These are phyloP conservation scores for Suillus brevipes DNA, from an alignment of 768 basidiomycete species.

Conservation along the genomic window DNA sequence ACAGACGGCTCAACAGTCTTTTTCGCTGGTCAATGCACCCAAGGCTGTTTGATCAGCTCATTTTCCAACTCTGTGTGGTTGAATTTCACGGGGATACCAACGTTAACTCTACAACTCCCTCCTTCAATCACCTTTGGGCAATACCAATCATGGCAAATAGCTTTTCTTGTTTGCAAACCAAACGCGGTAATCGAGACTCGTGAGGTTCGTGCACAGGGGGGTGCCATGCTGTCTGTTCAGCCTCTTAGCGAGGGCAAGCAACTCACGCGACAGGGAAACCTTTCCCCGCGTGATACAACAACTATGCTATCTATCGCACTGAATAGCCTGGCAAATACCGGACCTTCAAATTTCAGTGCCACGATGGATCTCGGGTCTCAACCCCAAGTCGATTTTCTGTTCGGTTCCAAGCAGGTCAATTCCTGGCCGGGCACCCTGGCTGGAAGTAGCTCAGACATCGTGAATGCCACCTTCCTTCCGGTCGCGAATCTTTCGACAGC, in stretches of 20 bases:
- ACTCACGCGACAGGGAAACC: slow-evolving; percentile 24
- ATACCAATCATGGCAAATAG: slow-evolving; percentile 23
- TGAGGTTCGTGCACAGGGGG: slow-evolving; percentile 24
- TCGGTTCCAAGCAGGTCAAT: slow-evolving; percentile 18
- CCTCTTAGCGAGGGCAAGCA: slow-evolving; percentile 11
- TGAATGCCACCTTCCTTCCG: slow-evolving; percentile 10
- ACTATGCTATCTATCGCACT: slow-evolving; percentile 25
- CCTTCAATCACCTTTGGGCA: not conserved
- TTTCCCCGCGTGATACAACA: slow-evolving; percentile 22
- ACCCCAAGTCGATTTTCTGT: slow-evolving; percentile 20
- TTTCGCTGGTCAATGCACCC: slow-evolving; percentile 19
- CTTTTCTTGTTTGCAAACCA: slow-evolving; percentile 22
- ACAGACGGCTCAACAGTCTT: slow-evolving; percentile 28
- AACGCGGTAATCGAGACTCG: slow-evolving; percentile 28
- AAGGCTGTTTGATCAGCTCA: slow-evolving; percentile 14
- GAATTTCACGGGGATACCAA: slow-evolving; percentile 17
- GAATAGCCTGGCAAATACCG: slow-evolving; percentile 5
- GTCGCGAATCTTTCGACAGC: slow-evolving; percentile 18
- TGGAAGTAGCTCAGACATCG: not conserved
- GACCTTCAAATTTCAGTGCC: slow-evolving; percentile 2
- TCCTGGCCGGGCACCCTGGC: slow-evolving; percentile 9
- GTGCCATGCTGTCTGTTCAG: slow-evolving; percentile 21
- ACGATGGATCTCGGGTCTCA: not conserved
- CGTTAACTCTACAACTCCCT: slow-evolving; percentile 14
- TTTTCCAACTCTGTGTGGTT: slow-evolving; percentile 6